Percentiles rank a stretch among this genome's conserved stretches.
phyloP scores from a whole-genome alignment of 2,329 filamentous ascomycete species.

The Aureobasidium sp. region DNA sequence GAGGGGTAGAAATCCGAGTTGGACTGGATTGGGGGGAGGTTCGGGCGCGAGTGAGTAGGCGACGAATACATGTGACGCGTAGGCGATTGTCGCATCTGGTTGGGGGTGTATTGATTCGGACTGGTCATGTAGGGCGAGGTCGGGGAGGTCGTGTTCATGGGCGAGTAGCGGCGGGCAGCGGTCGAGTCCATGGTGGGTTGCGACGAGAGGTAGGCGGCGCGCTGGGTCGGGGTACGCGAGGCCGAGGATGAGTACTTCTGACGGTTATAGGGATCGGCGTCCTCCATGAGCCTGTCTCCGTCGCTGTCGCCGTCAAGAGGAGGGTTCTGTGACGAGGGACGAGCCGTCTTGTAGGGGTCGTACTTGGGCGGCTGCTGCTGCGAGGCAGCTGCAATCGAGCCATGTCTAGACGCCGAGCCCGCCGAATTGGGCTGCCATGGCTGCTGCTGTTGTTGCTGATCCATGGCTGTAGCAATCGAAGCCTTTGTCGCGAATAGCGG shows the following conservation, averaged over 20 bases:
- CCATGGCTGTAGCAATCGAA: background rate
- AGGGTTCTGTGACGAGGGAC: background rate
- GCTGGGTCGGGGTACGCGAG: constrained; percentile 46
- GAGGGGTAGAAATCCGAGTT: constrained; percentile 35
- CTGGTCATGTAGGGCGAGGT: constrained; percentile 63
- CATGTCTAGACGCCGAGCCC: background rate
- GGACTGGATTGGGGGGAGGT: constrained; percentile 67
- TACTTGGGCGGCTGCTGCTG: constrained; percentile 4
- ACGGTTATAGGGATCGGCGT: constrained; percentile 75
- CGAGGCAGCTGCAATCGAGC: constrained; percentile 2
- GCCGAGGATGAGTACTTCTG: constrained; percentile 74
- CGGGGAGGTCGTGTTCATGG: constrained; percentile 78
- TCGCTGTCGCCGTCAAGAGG: constrained; percentile 27
- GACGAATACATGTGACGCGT: constrained; percentile 57
- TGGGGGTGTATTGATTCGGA: constrained; percentile 30
- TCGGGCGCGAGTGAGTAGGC: constrained; percentile 40
- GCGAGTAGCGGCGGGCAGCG: constrained; percentile 87
- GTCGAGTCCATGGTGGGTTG: constrained; percentile 42
- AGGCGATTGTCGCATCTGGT: constrained; percentile 65
- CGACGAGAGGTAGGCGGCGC: constrained; percentile 42
- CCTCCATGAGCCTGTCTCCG: constrained; percentile 61
- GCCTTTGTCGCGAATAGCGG: background rate
- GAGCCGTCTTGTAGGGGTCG: background rate
- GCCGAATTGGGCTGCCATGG: background rate
- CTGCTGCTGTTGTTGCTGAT: constrained; percentile 1